Evolutionary conservation across 768 basidiomycete species (phyloP).

Genomic region (Kwoniella dejecticola): DNA sequence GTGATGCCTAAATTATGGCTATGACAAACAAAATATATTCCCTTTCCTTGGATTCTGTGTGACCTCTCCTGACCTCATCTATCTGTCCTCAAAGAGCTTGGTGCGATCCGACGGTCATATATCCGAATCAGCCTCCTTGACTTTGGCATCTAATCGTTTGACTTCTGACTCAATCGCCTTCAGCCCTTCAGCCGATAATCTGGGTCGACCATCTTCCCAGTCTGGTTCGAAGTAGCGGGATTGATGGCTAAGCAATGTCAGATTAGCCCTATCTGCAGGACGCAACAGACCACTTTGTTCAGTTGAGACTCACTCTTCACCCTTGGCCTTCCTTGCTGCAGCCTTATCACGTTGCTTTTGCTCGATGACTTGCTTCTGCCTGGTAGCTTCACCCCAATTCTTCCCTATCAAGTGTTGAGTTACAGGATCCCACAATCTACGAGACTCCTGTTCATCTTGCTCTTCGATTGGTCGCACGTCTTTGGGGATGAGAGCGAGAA

Average conservation of each 20-base stretch:
- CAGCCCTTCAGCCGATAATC: slow-evolving; percentile 69
- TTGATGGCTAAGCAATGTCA: slow-evolving; percentile 60
- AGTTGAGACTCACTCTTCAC: slow-evolving; percentile 67
- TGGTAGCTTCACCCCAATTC: slow-evolving; percentile 88
- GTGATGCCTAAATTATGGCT: background rate
- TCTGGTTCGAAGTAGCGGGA: slow-evolving; percentile 76
- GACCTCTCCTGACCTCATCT: background rate
- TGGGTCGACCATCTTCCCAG: slow-evolving; percentile 67
- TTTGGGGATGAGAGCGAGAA: slow-evolving; percentile 76
- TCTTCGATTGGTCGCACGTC: slow-evolving; percentile 74
- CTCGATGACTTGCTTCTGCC: slow-evolving; percentile 86
- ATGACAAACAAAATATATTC: background rate
- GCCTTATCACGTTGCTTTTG: slow-evolving; percentile 86
- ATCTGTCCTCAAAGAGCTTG: background rate
- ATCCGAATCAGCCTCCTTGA: background rate
- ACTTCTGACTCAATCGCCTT: slow-evolving; percentile 73
- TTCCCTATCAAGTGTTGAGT: slow-evolving; percentile 71
- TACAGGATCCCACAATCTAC: slow-evolving; percentile 79
- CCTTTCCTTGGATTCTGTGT: background rate
- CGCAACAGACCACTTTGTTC: background rate
- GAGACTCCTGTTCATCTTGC: slow-evolving; percentile 78
- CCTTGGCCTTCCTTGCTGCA: slow-evolving; percentile 79
- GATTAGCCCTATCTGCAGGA: background rate
- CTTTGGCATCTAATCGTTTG: slow-evolving; percentile 6
- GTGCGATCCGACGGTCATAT: background rate